phyloP scores from a whole-genome alignment of 805 yeast genomes.

The Allodekkera sacchari region DNA sequence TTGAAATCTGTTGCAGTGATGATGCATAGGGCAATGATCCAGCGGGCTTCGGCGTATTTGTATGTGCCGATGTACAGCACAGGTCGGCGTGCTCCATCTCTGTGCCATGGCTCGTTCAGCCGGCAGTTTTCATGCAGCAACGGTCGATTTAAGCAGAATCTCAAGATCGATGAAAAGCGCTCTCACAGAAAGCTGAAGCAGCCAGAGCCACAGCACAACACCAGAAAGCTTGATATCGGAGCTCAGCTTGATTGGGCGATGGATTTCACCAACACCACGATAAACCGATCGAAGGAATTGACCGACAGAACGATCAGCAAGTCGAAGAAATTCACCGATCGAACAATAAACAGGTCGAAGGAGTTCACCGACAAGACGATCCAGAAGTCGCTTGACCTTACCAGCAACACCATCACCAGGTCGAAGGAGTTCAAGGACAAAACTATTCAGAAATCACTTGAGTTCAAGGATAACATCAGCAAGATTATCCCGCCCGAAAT shows the following conservation, averaged over 20 bases:
- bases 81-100: no score
- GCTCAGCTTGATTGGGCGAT: no score
- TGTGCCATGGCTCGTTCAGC: no score
- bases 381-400: slow-evolving; percentile 9
- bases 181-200: not conserved
- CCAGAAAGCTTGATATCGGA: not conserved
- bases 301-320: not conserved
- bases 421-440: slow-evolving; percentile 12
- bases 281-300: slow-evolving; percentile 1
- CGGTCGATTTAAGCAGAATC: not conserved
- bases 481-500: slow-evolving; percentile 25
- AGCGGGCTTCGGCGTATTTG: no score
- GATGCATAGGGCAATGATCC: no score
- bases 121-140: no score
- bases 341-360: slow-evolving; percentile 2
- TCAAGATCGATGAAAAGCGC: not conserved
- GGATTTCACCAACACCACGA: not conserved
- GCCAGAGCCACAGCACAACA: not conserved
- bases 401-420: slow-evolving; percentile 12
- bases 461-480: slow-evolving; percentile 20
- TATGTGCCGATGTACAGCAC: no score
- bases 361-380: slow-evolving; percentile 5
- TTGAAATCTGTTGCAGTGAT: no score
- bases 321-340: slow-evolving; percentile 6
- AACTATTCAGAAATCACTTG: slow-evolving; percentile 10